Conservation (phyloP, 2,329 filamentous ascomycete species). For the Arthrobotrys megalospora region DNA sequence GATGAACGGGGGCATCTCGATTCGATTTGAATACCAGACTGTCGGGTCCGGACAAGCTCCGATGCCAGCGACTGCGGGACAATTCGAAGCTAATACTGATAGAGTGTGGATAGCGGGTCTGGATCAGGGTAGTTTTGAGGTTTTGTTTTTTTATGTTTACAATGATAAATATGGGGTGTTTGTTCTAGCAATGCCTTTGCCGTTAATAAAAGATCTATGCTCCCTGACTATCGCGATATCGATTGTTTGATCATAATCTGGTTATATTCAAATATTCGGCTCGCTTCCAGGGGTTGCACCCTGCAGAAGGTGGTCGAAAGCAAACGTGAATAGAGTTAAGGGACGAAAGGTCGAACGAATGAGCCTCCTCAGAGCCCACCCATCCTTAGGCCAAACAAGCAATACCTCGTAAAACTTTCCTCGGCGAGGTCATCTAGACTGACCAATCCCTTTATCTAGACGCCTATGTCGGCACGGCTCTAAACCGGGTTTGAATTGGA, state of each 20-base stretch:
- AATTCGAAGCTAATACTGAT: not conserved
- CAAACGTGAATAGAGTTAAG: too few species aligned
- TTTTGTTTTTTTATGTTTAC: not conserved
- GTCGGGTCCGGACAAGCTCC: constrained; percentile 30
- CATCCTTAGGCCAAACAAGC: not conserved
- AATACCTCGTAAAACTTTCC: not conserved
- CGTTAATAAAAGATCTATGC: too few species aligned
- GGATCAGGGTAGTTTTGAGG: not conserved
- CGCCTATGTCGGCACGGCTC: not conserved
- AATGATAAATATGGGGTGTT: too few species aligned
- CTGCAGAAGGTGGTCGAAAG: too few species aligned
- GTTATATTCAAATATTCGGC: too few species aligned
- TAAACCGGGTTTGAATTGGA: not conserved
- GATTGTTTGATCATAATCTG: too few species aligned
- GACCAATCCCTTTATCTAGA: not conserved
- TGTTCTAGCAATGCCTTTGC: too few species aligned
- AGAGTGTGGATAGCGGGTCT: not conserved
- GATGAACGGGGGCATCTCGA: constrained; percentile 28
- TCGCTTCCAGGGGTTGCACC: too few species aligned
- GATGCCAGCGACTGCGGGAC: constrained; percentile 7
- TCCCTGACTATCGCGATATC: too few species aligned
- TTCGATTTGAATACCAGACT: constrained; percentile 25
- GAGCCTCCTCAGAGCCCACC: not conserved
- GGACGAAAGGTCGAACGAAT: too few species aligned
- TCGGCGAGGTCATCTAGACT: not conserved